A percentile compares a stretch with the other conserved stretches of the same genome.
These are phyloP conservation scores for Pascua guehoae DNA, from an alignment of 1,284 basidiomycete genomes.

Conservation along the genomic window DNA sequence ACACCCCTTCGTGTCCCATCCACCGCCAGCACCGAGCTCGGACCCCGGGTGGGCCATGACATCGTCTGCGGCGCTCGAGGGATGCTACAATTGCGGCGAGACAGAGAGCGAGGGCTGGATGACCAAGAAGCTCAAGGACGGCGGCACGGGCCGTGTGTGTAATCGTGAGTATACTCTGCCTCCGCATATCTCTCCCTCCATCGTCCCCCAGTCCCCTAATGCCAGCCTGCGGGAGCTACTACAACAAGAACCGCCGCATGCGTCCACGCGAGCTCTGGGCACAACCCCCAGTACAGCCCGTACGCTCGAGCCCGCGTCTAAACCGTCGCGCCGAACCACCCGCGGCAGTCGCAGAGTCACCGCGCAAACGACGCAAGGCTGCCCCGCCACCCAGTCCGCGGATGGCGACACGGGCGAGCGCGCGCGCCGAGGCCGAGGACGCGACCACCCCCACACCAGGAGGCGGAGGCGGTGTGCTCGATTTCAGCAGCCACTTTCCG, in stretches of 20 bases:
- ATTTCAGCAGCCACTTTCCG: constrained; percentile 12
- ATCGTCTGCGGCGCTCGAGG: background rate
- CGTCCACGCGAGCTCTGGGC: constrained; percentile 42
- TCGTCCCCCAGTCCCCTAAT: background rate
- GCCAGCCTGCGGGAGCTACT: constrained; percentile 44
- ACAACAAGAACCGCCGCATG: constrained; percentile 45
- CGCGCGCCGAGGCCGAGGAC: constrained; percentile 5
- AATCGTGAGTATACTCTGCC: constrained; percentile 45
- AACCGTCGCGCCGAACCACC: constrained; percentile 5
- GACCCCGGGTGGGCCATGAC: background rate
- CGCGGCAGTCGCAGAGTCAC: constrained; percentile 20
- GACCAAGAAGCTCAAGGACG: constrained; percentile 38
- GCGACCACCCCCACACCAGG: constrained; percentile 15
- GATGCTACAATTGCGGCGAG: constrained; percentile 43
- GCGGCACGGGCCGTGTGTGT: constrained; percentile 39
- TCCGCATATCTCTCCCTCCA: too few species aligned
- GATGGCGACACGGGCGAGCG: constrained; percentile 25
- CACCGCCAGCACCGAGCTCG: too few species aligned
- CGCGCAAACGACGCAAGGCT: constrained; percentile 20
- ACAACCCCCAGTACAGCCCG: background rate
- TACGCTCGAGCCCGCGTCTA: constrained; percentile 10
- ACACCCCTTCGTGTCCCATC: too few species aligned
- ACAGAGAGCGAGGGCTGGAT: constrained; percentile 38
- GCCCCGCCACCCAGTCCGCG: constrained; percentile 28
- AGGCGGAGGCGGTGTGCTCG: background rate